A percentile compares a stretch with the other conserved stretches of the same genome.
Evolutionary conservation across 495 filamentous ascomycete genomes (phyloP).

Genomic region (Xylaria castorea): DNA sequence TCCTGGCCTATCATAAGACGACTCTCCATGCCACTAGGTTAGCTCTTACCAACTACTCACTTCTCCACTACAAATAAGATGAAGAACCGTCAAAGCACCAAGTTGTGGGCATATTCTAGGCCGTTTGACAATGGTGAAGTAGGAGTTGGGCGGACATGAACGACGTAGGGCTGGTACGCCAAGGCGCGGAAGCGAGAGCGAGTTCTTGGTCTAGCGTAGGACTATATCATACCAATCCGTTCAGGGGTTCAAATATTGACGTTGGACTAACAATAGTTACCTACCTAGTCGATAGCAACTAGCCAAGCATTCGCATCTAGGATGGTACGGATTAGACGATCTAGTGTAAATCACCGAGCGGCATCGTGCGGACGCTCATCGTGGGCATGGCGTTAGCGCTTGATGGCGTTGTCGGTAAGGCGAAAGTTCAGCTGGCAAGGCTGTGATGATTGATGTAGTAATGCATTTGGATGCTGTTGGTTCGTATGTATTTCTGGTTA

Average conservation of each 20-base stretch:
- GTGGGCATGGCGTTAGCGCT: neutral
- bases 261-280: neutral
- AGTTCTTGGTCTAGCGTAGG: constrained; percentile 17
- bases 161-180: neutral
- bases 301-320: neutral
- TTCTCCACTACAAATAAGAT: constrained; percentile 5
- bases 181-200: neutral
- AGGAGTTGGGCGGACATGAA: constrained; percentile 6
- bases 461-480: constrained; percentile 15
- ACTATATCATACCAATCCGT: neutral
- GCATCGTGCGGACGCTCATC: neutral
- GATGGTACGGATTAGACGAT: constrained; percentile 2
- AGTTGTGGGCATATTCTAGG: neutral
- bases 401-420: neutral
- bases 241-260: neutral
- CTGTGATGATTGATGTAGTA: constrained; percentile 10
- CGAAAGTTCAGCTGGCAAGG: constrained; percentile 22
- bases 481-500: neutral
- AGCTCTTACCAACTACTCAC: neutral
- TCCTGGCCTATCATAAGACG: neutral
- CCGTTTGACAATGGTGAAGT: neutral
- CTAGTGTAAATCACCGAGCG: neutral
- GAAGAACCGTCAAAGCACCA: neutral
- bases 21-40: neutral
- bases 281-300: neutral